A percentile compares a stretch with the other conserved stretches of the same genome.
phyloP scores from a whole-genome alignment of 2,329 filamentous ascomycete genomes.

The Arthrobotrys pseudoclavata region DNA sequence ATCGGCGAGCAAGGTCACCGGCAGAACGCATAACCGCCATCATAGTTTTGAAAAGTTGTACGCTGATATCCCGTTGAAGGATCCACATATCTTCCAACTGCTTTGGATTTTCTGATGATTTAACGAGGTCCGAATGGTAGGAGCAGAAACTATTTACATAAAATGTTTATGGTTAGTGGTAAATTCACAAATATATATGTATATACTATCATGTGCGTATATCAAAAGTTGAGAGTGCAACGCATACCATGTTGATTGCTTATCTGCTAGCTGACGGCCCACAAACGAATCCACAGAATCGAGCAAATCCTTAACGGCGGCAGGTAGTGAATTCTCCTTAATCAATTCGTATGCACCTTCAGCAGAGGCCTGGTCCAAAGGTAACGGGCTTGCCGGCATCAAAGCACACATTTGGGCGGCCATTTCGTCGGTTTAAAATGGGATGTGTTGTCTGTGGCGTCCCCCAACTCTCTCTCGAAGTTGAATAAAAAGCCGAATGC shows the following conservation, averaged over 20 bases:
- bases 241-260: slow-evolving; percentile 46
- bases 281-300: slow-evolving; percentile 55
- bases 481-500: slow-evolving; percentile 10
- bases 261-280: slow-evolving; percentile 43
- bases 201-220: too few relatives aligned
- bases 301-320: slow-evolving; percentile 51
- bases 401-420: slow-evolving; percentile 54
- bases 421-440: slow-evolving; percentile 25
- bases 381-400: slow-evolving; percentile 43
- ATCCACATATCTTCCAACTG: slow-evolving; percentile 56
- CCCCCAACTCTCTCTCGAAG: background rate
- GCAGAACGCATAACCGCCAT: slow-evolving; percentile 55
- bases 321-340: slow-evolving; percentile 50
- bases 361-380: slow-evolving; percentile 54
- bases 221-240: background rate
- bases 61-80: slow-evolving; percentile 55
- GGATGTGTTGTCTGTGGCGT: slow-evolving; percentile 46
- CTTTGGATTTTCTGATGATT: slow-evolving; percentile 46
- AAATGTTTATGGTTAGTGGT: slow-evolving; percentile 8
- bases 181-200: background rate
- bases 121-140: slow-evolving; percentile 51
- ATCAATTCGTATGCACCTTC: slow-evolving; percentile 57
- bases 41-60: slow-evolving; percentile 58
- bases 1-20: slow-evolving; percentile 45
- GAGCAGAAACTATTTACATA: slow-evolving; percentile 39